Base-by-base conservation (phyloP, 345 rosid species). In the Hibiscus syriacus region DNA sequence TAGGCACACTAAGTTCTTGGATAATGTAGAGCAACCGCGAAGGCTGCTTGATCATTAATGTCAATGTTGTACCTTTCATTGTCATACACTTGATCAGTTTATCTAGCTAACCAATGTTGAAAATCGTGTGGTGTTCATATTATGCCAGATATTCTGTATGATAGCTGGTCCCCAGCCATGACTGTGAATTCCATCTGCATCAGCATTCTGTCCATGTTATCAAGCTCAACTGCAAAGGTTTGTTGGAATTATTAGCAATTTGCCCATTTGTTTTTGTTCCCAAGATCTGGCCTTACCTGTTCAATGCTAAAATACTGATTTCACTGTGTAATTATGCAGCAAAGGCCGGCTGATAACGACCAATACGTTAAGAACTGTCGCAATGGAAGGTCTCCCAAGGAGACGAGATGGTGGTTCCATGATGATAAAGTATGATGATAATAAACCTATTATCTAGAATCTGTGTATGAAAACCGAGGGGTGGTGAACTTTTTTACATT, bases 351-450 rank as follows among this genome's bases (percentile, higher is more conserved):
- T 1, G 94, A 88, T 64, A 86, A 86, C 26, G 92, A 87, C 55
- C 83, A 90, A 0, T 88, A 90, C 49, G 97, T 88, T 63, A 86
- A 80, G 83, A 86, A 87, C 53, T 90, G 97, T 74, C 80, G 84
- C 70, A 90, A 86, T 63, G 96, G 91, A 25, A 81, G 89, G 76
- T 88, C 94, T 46, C 97, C 92, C 0, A 90, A 90, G 89, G 94
- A 90, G 82, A 90, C 97, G 2, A 77, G 97, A 74, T 90, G 92
- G 97, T 86, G 94, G 94, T 90, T 90, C 77, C 92, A 90, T 71
- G 94, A 86, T 25, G 90, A 86, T 74, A 88, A 90, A 80, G 97
- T 83, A 57, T 86, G 73, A 75, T 38, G 26, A 41, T 13, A 50
- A 60, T 10, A 19, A 20, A 43, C 11, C 54, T 23, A 32, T 14